Evolutionary conservation across 495 filamentous ascomycete genomes (phyloP).

Genomic region (Aspergillus funiculosus): DNA sequence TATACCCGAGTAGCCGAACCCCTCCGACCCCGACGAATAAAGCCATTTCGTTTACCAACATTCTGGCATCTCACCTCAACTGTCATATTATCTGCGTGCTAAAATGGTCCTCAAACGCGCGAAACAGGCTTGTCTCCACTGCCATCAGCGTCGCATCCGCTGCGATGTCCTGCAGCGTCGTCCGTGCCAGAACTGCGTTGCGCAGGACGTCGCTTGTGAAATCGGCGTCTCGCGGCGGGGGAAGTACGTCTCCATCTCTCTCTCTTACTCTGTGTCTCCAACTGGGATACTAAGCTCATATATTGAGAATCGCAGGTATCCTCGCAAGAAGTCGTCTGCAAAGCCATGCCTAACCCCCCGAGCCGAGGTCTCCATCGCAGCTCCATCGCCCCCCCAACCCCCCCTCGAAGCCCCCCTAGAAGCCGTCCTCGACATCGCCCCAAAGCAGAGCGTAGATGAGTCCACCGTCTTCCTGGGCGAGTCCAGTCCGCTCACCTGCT

Average conservation of each 20-base stretch:
- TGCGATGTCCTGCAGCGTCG: conserved; percentile 43
- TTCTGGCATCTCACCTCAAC: not conserved
- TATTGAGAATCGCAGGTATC: conserved; percentile 16
- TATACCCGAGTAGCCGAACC: conserved; percentile 12
- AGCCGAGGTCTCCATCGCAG: conserved; percentile 1
- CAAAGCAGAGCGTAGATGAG: not conserved
- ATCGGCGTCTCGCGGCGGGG: conserved; percentile 40
- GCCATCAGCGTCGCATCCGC: conserved; percentile 42
- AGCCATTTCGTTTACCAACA: conserved; percentile 2
- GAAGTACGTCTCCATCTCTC: conserved; percentile 25
- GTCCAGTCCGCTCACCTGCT: conserved; percentile 38
- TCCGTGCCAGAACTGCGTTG: conserved; percentile 41
- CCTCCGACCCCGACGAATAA: not conserved
- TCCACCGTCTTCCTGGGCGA: conserved; percentile 38
- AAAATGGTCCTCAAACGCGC: conserved; percentile 23
- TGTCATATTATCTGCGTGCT: not conserved
- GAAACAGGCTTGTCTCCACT: conserved; percentile 41
- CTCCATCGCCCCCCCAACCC: not conserved
- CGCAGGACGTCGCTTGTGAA: conserved; percentile 37
- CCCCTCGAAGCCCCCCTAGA: not conserved
- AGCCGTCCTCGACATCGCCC: not conserved
- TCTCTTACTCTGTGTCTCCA: not conserved
- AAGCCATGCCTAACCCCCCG: not conserved
- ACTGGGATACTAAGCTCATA: not conserved
- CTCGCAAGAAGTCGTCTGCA: conserved; percentile 14